Evolutionary conservation across 1,139 yeast genomes (phyloP).

Genomic region (Candida gigantensis): DNA sequence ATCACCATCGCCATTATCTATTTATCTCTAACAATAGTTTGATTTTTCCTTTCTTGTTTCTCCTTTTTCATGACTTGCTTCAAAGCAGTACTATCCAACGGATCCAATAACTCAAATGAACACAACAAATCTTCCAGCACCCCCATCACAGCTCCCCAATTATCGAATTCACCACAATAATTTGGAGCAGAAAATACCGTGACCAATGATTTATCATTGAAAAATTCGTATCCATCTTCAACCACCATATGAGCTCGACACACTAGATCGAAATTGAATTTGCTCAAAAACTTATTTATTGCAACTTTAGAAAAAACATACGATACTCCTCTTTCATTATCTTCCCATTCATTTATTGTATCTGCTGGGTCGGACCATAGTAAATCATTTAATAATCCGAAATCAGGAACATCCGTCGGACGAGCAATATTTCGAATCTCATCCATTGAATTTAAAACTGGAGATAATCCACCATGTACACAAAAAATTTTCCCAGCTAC

Average conservation of each 20-base stretch:
- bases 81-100: conserved; percentile 88
- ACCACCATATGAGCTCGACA: conserved; percentile 99
- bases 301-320: conserved; percentile 93
- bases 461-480: conserved; percentile 96
- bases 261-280: conserved; percentile 90
- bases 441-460: conserved; percentile 86
- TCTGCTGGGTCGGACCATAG: conserved; percentile 98
- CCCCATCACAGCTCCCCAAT: conserved; percentile 99
- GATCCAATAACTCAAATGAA: conserved; percentile 89
- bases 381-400: conserved; percentile 86
- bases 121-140: conserved; percentile 90
- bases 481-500: conserved; percentile 96
- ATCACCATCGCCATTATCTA: too few species aligned
- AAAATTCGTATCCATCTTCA: conserved; percentile 89
- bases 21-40: background rate
- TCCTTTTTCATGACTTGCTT: conserved; percentile 92
- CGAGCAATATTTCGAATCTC: conserved; percentile 89
- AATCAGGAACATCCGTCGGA: conserved; percentile 97
- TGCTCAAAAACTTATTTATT: conserved; percentile 81
- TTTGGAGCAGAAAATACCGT: conserved; percentile 88
- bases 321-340: conserved; percentile 96
- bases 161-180: conserved; percentile 93
- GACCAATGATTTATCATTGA: conserved; percentile 72
- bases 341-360: conserved; percentile 95
- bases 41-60: conserved; percentile 65